These are phyloP conservation scores for Papiliotrema laurentii DNA, from an alignment of 1,284 basidiomycete genomes.

Conservation along the genomic window DNA sequence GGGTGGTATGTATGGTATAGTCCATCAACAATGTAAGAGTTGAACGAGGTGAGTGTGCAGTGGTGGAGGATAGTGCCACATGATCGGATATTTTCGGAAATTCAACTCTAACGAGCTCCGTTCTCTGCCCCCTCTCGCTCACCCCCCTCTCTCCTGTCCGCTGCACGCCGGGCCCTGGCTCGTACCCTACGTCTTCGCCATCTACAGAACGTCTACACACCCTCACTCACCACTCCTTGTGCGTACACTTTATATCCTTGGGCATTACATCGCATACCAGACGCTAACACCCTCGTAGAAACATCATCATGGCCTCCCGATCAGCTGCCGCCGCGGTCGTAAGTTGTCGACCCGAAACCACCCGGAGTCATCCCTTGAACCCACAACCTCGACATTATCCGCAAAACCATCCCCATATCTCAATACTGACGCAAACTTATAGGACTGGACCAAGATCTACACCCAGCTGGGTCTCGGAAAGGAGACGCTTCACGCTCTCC, in stretches of 20 bases:
- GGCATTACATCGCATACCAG: not conserved
- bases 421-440: slow-evolving; percentile 5
- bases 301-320: slow-evolving; percentile 70
- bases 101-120: not conserved
- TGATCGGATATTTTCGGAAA: slow-evolving; percentile 6
- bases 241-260: too few relatives aligned
- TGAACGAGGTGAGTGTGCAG: not conserved
- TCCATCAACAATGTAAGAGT: not conserved
- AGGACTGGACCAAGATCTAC: slow-evolving; percentile 93
- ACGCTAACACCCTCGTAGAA: slow-evolving; percentile 1
- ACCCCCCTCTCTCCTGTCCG: not conserved
- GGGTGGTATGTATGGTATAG: not conserved
- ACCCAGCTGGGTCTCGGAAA: slow-evolving; percentile 85
- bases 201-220: not conserved
- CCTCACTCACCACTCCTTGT: not conserved
- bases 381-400: too few relatives aligned
- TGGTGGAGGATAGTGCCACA: slow-evolving; percentile 5
- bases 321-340: slow-evolving; percentile 70
- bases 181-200: not conserved
- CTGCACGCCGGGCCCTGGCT: not conserved
- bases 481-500: slow-evolving; percentile 83
- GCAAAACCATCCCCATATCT: slow-evolving; percentile 5
- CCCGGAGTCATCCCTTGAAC: too few relatives aligned
- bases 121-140: not conserved
- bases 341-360: slow-evolving; percentile 7